phyloP scores from a whole-genome alignment of 768 basidiomycete species.

The Leccinum broughii region DNA sequence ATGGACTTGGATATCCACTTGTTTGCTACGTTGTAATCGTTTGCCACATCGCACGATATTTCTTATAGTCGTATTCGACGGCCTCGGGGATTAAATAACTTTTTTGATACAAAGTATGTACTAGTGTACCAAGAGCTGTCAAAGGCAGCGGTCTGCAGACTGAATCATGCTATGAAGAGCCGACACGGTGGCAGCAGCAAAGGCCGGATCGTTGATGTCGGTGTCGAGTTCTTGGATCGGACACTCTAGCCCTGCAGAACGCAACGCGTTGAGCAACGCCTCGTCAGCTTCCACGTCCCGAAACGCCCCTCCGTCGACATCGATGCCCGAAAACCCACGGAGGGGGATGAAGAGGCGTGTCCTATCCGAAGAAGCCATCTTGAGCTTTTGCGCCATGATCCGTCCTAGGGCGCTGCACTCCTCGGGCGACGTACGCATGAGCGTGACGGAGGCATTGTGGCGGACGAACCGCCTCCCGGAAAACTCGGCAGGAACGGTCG shows the following conservation, averaged over 20 bases:
- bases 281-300: constrained; percentile 25
- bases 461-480: constrained; percentile 16
- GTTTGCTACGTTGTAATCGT: constrained; percentile 55
- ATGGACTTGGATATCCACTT: constrained; percentile 55
- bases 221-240: constrained; percentile 24
- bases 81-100: constrained; percentile 1
- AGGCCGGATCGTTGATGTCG: constrained; percentile 30
- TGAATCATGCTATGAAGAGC: constrained; percentile 23
- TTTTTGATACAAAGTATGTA: constrained; percentile 1
- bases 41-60: constrained; percentile 11
- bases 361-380: constrained; percentile 11
- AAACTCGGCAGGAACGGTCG: constrained; percentile 27
- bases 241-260: constrained; percentile 16
- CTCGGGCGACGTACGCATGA: constrained; percentile 32
- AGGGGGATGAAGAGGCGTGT: constrained; percentile 28
- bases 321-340: constrained; percentile 29
- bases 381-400: constrained; percentile 24
- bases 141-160: constrained; percentile 2
- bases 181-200: constrained; percentile 15
- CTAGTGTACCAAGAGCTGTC: background rate
- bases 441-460: constrained; percentile 30
- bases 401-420: constrained; percentile 27
- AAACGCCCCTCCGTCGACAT: constrained; percentile 24
- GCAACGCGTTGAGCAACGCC: constrained; percentile 22
- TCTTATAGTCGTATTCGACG: constrained; percentile 16